Conservation (phyloP, 129 eudicot species). For the Dittrichia graveolens region DNA sequence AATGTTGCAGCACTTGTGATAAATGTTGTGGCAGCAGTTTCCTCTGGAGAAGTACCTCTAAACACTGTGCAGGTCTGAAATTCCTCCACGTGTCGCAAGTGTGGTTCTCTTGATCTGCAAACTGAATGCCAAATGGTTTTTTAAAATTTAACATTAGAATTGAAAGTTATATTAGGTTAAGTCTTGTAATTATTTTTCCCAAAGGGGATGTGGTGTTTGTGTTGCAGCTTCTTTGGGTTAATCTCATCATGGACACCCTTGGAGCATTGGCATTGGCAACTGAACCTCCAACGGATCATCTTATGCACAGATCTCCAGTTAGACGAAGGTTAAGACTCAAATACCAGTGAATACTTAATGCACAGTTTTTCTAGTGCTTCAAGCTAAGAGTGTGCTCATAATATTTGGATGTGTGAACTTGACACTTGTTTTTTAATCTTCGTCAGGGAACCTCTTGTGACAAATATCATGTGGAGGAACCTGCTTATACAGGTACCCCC, state of each 20-base stretch:
- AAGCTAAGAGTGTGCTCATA: not conserved
- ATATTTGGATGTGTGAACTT: conserved; percentile 9
- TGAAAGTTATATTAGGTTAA: not conserved
- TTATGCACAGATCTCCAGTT: conserved; percentile 92
- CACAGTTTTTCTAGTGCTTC: not conserved
- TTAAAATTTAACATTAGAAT: not conserved
- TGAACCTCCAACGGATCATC: conserved; percentile 95
- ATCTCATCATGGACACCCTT: conserved; percentile 95
- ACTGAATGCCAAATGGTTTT: not conserved
- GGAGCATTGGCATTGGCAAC: conserved; percentile 98
- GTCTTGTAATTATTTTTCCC: not conserved
- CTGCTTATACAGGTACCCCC: conserved; percentile 68
- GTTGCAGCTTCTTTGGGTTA: conserved; percentile 95
- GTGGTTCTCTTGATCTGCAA: not conserved
- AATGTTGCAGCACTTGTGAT: conserved; percentile 90
- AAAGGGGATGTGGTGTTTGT: not conserved
- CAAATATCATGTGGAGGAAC: conserved; percentile 99
- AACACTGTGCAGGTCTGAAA: conserved; percentile 75
- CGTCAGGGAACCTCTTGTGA: conserved; percentile 86
- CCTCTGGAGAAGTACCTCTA: conserved; percentile 90
- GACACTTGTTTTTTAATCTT: conserved; percentile 5
- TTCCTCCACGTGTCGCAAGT: not conserved
- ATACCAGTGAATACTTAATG: too few relatives aligned
- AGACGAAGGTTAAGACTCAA: conserved; percentile 69
- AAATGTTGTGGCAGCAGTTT: conserved; percentile 86